Conservation (phyloP, 352 stramenopile species). For the Globisporangium cederbergense region DNA sequence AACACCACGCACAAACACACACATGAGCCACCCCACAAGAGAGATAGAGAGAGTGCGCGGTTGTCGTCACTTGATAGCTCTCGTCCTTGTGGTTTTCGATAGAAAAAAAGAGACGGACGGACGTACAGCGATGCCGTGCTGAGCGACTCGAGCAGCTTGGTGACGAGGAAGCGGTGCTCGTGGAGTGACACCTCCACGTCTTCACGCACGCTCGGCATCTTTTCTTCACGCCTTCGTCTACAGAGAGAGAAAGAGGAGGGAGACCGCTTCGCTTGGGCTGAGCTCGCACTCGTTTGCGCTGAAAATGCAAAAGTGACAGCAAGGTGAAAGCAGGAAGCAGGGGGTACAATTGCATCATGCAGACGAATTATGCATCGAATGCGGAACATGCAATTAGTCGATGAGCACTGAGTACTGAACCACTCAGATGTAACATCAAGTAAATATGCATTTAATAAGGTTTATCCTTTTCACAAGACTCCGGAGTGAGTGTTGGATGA, state of each 20-base stretch:
- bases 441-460: not conserved
- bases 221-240: not conserved
- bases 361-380: not conserved
- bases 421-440: no score
- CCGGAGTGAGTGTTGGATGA: not conserved
- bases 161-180: slow-evolving; percentile 82
- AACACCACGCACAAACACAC: not conserved
- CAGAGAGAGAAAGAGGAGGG: not conserved
- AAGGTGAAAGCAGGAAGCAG: not conserved
- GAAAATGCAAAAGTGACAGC: not conserved
- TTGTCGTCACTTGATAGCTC: not conserved
- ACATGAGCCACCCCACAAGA: not conserved
- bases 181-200: slow-evolving; percentile 71
- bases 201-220: slow-evolving; percentile 61
- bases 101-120: not conserved
- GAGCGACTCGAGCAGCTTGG: slow-evolving; percentile 79
- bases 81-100: not conserved
- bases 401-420: no score
- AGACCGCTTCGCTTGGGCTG: not conserved
- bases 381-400: not conserved
- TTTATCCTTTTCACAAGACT: not conserved
- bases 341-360: slow-evolving; percentile 6
- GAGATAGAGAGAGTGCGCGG: not conserved
- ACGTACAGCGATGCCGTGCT: slow-evolving; percentile 42
- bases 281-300: not conserved